Base-by-base conservation (phyloP, 345 rosid species). In the Barbarea vulgaris region DNA sequence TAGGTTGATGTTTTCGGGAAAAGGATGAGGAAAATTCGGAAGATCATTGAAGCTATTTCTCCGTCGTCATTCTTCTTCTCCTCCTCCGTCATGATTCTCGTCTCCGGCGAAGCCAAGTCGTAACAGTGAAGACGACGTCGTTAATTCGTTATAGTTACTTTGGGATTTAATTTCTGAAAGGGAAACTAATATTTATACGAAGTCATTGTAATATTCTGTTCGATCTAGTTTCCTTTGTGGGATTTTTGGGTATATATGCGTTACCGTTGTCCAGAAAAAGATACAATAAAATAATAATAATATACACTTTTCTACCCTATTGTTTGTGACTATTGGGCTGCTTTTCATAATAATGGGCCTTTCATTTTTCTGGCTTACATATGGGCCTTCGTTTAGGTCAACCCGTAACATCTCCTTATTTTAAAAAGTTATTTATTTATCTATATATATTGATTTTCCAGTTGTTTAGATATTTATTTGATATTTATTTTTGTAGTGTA, bases 401-500 rank as follows among this genome's bases (percentile, higher is more conserved):
- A 48, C 50, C 61, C 33, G 22, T 67, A 46, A 50, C 3, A 17
- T 46, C 4, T 31, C 21, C 7, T 66, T 33, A 1, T 48, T 13
- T 19, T 9, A 3, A 0, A 4, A 7, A 65, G 7, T 18, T 18
- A 51, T 34, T 13, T 9, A 48, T 48, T 14, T 42, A 14, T 12
- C 5, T 33, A 9, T 48, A 34, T 33, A 9, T 48, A 34, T 47
- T 2, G 18, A 54, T 22, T 28, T 12, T 48, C 39, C 30, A 41
- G 28, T 39, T 41, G 64, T 41, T n/a, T 41, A 56, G 30, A 69
- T 56, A 55, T 55, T 54, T 41, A 18, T 41, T 56, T 30, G 63
- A 56, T n/a, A n/a, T n/a, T n/a, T n/a, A n/a, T n/a, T n/a, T n/a
- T n/a, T n/a, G n/a, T n/a, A n/a, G n/a, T n/a, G 14, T 47, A 28